Conservation (phyloP, 2,329 filamentous ascomycete species). For the Talaromyces verruculosus region DNA sequence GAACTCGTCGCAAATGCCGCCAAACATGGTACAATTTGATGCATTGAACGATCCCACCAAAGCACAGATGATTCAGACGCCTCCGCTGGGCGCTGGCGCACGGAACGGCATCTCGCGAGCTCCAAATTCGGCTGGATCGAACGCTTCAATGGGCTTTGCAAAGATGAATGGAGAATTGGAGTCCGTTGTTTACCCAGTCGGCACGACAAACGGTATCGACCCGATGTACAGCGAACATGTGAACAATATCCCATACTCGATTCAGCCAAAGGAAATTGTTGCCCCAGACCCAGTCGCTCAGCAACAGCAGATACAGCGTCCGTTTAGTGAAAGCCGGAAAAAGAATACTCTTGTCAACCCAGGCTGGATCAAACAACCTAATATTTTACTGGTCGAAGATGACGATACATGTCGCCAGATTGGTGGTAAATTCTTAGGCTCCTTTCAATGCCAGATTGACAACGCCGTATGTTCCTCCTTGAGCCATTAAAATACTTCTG, state of each 20-base stretch:
- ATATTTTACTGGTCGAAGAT: constrained; percentile 87
- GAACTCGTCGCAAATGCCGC: constrained; percentile 60
- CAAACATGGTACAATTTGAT: constrained; percentile 64
- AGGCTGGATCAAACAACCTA: constrained; percentile 67
- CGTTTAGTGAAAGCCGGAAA: constrained; percentile 56
- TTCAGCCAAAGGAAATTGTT: constrained; percentile 62
- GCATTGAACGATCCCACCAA: constrained; percentile 62
- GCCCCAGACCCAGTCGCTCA: constrained; percentile 49
- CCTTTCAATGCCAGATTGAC: constrained; percentile 64
- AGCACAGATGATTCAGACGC: constrained; percentile 57
- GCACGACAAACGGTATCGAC: constrained; percentile 87
- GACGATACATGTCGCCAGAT: constrained; percentile 67
- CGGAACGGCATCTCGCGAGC: constrained; percentile 46
- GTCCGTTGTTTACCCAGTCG: constrained; percentile 83
- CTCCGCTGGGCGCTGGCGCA: constrained; percentile 52
- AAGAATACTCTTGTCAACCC: constrained; percentile 63
- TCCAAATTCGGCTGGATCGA: constrained; percentile 49
- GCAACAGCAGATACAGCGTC: constrained; percentile 34
- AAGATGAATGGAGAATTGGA: constrained; percentile 60
- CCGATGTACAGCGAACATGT: constrained; percentile 94
- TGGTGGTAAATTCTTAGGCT: constrained; percentile 65
- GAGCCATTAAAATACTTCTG: constrained; percentile 12
- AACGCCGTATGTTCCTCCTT: constrained; percentile 54
- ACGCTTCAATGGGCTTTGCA: constrained; percentile 51
- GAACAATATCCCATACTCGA: constrained; percentile 84